Evolutionary conservation across 768 basidiomycete genomes (phyloP), one percentile per base, ranked within the genome.

Genomic region (Mycena filopes): DNA sequence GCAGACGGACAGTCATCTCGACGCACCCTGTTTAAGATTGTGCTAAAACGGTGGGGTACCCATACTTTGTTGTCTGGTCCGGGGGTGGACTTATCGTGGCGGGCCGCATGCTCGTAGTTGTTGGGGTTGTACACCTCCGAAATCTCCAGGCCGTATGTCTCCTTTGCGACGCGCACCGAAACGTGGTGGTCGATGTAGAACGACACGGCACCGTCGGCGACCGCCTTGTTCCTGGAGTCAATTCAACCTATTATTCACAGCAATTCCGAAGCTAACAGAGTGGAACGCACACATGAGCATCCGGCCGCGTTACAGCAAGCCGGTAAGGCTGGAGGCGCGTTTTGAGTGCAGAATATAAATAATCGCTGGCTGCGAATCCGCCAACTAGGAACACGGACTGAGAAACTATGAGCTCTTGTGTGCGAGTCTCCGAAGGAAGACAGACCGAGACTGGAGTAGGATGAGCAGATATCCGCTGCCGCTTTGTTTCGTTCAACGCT

Each of bases 321-420:
- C 78, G 75, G 4, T 77, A 42, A 5, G 70, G 57, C 18, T 77
- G 74, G 8, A 86, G 76, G 18, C 78, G 68, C 33, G 61, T 67
- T 50, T 81, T 79, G 23, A 86, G 77, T 48, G 77, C 75, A 2
- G 74, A 65, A 63, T 82, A 86, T n/a, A 87, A 71, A 79, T 80
- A 86, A 46, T 83, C 80, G 61, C 80, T 86, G 1, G 84, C 82
- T 12, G 82, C 81, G 71, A 87, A 87, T 0, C 85, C 86, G 9
- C 86, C 86, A 3, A 87, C 85, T 15, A 87, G 74, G 55, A 86
- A 81, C 23, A 85, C 77, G 12, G 77, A 63, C 79, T 82, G 1
- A 53, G 16, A 40, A 16, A 10, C n/a, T 5, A 26, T 56, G 38
- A 47, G 26, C 45, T 43, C 12, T 23, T n/a, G 31, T 5, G 40